phyloP scores from a whole-genome alignment of 2,329 filamentous ascomycete species.

The Nakataea oryzae region DNA sequence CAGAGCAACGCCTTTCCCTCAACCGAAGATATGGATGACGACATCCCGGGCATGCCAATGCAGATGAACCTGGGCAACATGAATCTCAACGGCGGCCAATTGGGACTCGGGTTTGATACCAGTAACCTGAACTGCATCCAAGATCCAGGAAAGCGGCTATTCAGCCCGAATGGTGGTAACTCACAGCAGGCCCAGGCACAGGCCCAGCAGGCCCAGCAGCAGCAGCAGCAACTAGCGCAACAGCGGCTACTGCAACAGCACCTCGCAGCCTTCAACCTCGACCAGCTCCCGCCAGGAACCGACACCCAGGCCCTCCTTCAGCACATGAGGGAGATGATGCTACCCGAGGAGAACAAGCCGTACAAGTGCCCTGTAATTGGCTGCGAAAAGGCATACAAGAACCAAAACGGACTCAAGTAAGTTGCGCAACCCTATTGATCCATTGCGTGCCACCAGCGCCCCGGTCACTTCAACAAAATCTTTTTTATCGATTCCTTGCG shows the following conservation, averaged over 20 bases:
- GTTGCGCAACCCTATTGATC: slow-evolving; percentile 12
- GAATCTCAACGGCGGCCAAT: slow-evolving; percentile 39
- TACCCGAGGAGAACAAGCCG: slow-evolving; percentile 88
- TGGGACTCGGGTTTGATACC: slow-evolving; percentile 44
- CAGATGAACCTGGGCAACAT: slow-evolving; percentile 50
- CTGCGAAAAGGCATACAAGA: slow-evolving; percentile 99
- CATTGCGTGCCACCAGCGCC: neutral
- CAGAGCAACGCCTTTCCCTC: slow-evolving; percentile 38
- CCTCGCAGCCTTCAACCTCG: slow-evolving; percentile 63
- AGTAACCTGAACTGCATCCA: slow-evolving; percentile 58
- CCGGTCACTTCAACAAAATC: neutral
- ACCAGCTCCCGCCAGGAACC: slow-evolving; percentile 67
- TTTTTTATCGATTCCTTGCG: neutral
- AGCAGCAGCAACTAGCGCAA: slow-evolving; percentile 51
- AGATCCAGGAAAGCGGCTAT: slow-evolving; percentile 87
- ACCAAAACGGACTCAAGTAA: slow-evolving; percentile 96
- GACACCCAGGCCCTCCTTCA: slow-evolving; percentile 53
- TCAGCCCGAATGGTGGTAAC: slow-evolving; percentile 67
- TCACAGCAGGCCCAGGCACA: slow-evolving; percentile 50
- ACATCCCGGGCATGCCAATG: slow-evolving; percentile 52
- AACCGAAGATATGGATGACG: slow-evolving; percentile 61
- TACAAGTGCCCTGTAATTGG: slow-evolving; percentile 97
- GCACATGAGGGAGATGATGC: slow-evolving; percentile 47
- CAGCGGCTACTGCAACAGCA: slow-evolving; percentile 58
- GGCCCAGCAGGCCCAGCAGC: slow-evolving; percentile 50